These are phyloP conservation scores for Nemania diffusa DNA, from an alignment of 2,329 filamentous ascomycete species.

Conservation along the genomic window DNA sequence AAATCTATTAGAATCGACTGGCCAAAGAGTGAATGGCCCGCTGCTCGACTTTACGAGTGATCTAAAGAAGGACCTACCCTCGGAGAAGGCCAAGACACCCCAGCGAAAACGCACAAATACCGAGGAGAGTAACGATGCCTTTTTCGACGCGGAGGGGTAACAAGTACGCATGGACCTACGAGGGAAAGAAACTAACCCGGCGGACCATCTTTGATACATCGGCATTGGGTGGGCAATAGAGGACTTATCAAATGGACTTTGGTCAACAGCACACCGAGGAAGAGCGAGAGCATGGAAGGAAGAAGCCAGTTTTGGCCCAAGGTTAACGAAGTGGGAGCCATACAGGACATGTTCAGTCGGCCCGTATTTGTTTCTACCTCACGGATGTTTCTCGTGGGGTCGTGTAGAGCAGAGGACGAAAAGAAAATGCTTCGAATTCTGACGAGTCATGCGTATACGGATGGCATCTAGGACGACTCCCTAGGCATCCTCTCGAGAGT, in stretches of 20 bases:
- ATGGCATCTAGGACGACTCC: not conserved
- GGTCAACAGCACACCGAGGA: not conserved
- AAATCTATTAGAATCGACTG: constrained; percentile 58
- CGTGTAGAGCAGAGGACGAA: not conserved
- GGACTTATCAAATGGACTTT: not conserved
- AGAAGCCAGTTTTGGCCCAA: not conserved
- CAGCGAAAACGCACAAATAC: constrained; percentile 50
- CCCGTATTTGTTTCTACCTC: not conserved
- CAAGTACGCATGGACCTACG: too few relatives aligned
- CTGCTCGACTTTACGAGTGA: constrained; percentile 68
- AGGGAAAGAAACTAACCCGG: not conserved
- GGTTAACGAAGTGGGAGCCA: not conserved
- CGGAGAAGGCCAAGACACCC: constrained; percentile 28
- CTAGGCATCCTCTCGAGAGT: not conserved
- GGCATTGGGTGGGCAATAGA: not conserved
- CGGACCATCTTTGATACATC: not conserved
- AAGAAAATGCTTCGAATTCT: not conserved
- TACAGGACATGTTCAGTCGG: not conserved
- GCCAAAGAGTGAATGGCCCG: constrained; percentile 59
- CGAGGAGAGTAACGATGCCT: constrained; percentile 52
- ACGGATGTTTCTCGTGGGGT: not conserved
- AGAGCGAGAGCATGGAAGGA: not conserved
- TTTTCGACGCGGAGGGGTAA: constrained; percentile 54
- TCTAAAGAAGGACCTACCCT: constrained; percentile 61
- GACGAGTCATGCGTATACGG: not conserved